phyloP scores from a whole-genome alignment of 192 early-diverging fungal species.

The Coemansia sp. region DNA sequence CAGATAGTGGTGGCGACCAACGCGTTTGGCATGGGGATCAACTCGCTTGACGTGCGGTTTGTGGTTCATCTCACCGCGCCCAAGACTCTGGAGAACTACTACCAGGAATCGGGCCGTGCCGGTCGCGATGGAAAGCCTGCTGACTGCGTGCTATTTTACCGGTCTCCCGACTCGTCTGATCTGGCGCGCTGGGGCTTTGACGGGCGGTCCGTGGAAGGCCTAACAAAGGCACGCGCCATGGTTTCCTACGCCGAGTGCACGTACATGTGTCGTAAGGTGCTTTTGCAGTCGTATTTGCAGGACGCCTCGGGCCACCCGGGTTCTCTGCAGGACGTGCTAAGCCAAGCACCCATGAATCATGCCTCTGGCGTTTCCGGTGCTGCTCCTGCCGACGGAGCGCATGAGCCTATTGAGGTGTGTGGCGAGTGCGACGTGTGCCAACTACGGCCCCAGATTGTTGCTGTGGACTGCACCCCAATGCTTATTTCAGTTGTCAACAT shows the following conservation, averaged over 20 bases:
- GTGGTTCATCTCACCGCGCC: constrained; percentile 51
- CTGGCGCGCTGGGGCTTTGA: constrained; percentile 59
- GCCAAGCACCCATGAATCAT: background rate
- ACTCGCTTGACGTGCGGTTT: constrained; percentile 50
- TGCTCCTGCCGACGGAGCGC: no score
- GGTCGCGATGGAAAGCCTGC: constrained; percentile 66
- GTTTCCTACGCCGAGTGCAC: constrained; percentile 61
- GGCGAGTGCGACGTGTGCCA: constrained; percentile 27
- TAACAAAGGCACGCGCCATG: constrained; percentile 59
- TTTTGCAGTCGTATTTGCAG: constrained; percentile 58
- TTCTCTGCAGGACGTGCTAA: background rate
- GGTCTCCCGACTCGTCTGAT: constrained; percentile 58
- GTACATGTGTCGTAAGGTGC: constrained; percentile 56
- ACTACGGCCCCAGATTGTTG: constrained; percentile 4
- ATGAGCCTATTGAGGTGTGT: constrained; percentile 55
- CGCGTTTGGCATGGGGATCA: constrained; percentile 56
- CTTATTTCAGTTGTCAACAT: constrained; percentile 23
- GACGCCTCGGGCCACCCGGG: constrained; percentile 5
- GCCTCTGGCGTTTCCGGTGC: no score
- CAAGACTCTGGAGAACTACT: constrained; percentile 57
- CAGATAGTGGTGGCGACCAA: constrained; percentile 52
- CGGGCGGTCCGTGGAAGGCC: constrained; percentile 52
- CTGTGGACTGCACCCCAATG: constrained; percentile 51
- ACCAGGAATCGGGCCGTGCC: constrained; percentile 72
- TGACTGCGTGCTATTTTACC: constrained; percentile 66